Percentiles rank a stretch among this genome's conserved stretches.
Evolutionary conservation across 2,329 filamentous ascomycete species (phyloP).

Genomic region (Orbilia oligospora): DNA sequence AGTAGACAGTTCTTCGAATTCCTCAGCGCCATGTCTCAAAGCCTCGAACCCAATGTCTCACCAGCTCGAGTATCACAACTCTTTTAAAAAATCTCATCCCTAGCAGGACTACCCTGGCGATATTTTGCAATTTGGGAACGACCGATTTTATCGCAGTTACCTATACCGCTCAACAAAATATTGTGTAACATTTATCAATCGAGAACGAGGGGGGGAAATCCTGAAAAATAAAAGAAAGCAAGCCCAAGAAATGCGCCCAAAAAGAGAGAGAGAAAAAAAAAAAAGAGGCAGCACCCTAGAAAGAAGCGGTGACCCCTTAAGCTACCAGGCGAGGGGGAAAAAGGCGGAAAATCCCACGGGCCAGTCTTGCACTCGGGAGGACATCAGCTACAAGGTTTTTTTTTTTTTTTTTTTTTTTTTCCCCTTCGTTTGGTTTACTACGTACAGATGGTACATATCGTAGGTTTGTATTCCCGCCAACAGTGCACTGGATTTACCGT

Average conservation of each 20-base stretch:
- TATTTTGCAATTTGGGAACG: conserved; percentile 7
- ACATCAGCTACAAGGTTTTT: conserved; percentile 56
- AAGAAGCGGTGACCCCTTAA: conserved; percentile 1
- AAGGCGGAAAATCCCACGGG: not conserved
- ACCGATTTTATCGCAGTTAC: conserved; percentile 24
- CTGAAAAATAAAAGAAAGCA: conserved; percentile 6
- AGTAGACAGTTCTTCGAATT: not conserved
- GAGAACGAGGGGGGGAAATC: not conserved
- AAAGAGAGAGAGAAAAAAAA: no score
- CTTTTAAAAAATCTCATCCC: conserved; percentile 11
- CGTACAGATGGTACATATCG: not conserved
- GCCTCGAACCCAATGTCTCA: conserved; percentile 21
- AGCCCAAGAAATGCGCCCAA: conserved; percentile 2
- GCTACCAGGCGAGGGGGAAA: conserved; percentile 4
- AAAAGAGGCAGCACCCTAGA: not conserved
- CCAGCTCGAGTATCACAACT: conserved; percentile 24
- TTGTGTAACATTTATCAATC: conserved; percentile 51
- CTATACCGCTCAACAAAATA: conserved; percentile 35
- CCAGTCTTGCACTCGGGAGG: conserved; percentile 22
- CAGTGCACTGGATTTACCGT: conserved; percentile 45
- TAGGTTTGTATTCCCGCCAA: conserved; percentile 47
- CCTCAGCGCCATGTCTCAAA: conserved; percentile 19
- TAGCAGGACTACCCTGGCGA: conserved; percentile 11
- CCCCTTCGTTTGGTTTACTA: no score
- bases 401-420: conserved; percentile 33